These are phyloP conservation scores for Ogataea polymorpha DNA, from an alignment of 805 yeast species.

Conservation along the genomic window DNA sequence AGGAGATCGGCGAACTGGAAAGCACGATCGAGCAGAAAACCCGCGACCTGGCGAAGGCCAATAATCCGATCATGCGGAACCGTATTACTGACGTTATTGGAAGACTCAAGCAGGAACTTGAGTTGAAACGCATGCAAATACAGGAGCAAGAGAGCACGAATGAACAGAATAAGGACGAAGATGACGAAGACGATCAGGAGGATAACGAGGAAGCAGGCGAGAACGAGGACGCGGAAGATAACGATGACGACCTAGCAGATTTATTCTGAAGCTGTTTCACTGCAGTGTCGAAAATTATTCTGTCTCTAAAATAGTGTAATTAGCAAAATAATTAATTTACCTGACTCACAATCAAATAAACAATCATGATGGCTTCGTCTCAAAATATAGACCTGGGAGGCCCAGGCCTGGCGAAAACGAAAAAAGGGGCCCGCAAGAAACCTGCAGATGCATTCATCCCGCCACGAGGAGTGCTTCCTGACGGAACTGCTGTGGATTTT, in stretches of 20 bases:
- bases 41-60: slow-evolving; percentile 66
- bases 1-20: slow-evolving; percentile 82
- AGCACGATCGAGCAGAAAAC: slow-evolving; percentile 72
- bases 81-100: slow-evolving; percentile 80
- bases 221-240: slow-evolving; percentile 28
- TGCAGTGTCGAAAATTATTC: slow-evolving; percentile 1
- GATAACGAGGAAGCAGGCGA: slow-evolving; percentile 21
- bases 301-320: slow-evolving; percentile 1
- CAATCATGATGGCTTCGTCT: slow-evolving; percentile 11
- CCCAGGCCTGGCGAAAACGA: slow-evolving; percentile 29
- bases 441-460: slow-evolving; percentile 26
- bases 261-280: slow-evolving; percentile 17
- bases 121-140: slow-evolving; percentile 70
- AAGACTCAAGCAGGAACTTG: slow-evolving; percentile 77
- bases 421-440: slow-evolving; percentile 26
- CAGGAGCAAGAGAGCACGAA: slow-evolving; percentile 28
- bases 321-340: background rate
- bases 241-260: slow-evolving; percentile 32
- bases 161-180: slow-evolving; percentile 35
- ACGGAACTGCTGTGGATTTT: slow-evolving; percentile 27
- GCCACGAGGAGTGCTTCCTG: slow-evolving; percentile 32
- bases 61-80: slow-evolving; percentile 80
- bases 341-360: slow-evolving; percentile 2
- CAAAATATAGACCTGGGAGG: slow-evolving; percentile 4
- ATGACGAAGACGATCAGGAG: slow-evolving; percentile 42